These are phyloP conservation scores for Vicia villosa DNA, from an alignment of 306 rosid genomes.

Conservation along the genomic window DNA sequence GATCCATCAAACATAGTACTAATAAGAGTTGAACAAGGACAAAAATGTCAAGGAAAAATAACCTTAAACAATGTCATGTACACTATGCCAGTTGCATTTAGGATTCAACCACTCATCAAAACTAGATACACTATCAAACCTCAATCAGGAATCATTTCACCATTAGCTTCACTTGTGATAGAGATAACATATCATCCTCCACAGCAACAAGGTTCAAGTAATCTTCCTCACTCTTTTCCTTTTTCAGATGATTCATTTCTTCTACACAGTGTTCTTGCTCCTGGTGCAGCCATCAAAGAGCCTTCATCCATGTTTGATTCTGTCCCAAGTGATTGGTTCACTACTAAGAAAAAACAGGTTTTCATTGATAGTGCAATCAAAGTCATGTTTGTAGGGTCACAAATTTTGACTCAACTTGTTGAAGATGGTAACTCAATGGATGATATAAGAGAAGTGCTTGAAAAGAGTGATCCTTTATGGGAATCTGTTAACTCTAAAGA, in stretches of 20 bases:
- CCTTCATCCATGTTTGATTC: conserved; percentile 67
- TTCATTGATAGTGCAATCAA: conserved; percentile 73
- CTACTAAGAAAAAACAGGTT: conserved; percentile 77
- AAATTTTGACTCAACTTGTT: conserved; percentile 57
- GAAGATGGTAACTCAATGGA: conserved; percentile 61
- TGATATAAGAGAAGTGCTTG: conserved; percentile 64
- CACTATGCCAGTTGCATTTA: conserved; percentile 92
- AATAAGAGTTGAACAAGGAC: conserved; percentile 58
- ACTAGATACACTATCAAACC: conserved; percentile 70
- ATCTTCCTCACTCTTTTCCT: conserved; percentile 68
- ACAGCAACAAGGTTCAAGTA: conserved; percentile 34
- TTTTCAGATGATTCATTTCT: conserved; percentile 68
- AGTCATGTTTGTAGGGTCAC: conserved; percentile 73
- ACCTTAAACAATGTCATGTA: conserved; percentile 82
- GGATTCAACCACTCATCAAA: conserved; percentile 66
- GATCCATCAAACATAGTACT: conserved; percentile 75
- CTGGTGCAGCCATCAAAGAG: conserved; percentile 71
- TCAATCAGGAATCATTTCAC: conserved; percentile 75
- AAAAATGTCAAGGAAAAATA: conserved; percentile 59
- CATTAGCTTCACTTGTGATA: conserved; percentile 57
- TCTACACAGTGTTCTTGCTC: conserved; percentile 79
- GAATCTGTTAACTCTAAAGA: conserved; percentile 56
- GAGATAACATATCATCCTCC: conserved; percentile 66
- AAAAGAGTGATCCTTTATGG: conserved; percentile 66
- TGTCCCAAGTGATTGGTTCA: conserved; percentile 78